Evolutionary conservation across 192 early-diverging fungal genomes (phyloP), one percentile per base, ranked within the genome.

Genomic region (Backusella sp.): DNA sequence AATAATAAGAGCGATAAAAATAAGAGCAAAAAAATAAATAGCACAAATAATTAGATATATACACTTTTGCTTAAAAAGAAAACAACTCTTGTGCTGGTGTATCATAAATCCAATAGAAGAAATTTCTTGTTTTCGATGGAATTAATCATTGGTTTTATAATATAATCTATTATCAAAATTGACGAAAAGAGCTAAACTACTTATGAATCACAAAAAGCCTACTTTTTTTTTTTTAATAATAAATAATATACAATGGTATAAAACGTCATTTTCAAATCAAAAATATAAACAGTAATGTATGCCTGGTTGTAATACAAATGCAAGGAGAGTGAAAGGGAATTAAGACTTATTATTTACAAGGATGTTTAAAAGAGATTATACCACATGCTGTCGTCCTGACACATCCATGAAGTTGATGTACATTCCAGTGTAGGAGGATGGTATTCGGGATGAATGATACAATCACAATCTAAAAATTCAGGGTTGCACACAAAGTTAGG

Each of bases 251-350:
- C 56, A 62, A 11, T 14, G 12, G 56, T 26, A 59, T 15, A 49
- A 62, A 62, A 62, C 56, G 56, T 62, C 56, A 62, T 62, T 62
- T 62, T 62, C 26, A 62, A 62, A 62, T 62, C 56, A 62, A 49
- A 44, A n/a, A 62, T 62, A 62, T 62, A 62, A 62, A 62, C 56
- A 62, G 56, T 62, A 28, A 62, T 62, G 56, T 62, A 28, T 62
- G 56, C 26, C 23, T 62, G 56, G 56, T 28, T 62, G 56, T 62
- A 62, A 62, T 62, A 62, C 56, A 62, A 62, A 62, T 62, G 56
- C 56, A 62, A 62, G 56, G 56, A 62, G 56, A 62, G 56, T 26
- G 56, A 28, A 62, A 62, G 56, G 23, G 26, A 62, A 62, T 26
- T 26, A 28, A 28, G 56, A 62, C 21, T n/a, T 49, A n/a, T n/a